Conservation (phyloP, 2,329 filamentous ascomycete species). For the Davidsoniella eucalypti region DNA sequence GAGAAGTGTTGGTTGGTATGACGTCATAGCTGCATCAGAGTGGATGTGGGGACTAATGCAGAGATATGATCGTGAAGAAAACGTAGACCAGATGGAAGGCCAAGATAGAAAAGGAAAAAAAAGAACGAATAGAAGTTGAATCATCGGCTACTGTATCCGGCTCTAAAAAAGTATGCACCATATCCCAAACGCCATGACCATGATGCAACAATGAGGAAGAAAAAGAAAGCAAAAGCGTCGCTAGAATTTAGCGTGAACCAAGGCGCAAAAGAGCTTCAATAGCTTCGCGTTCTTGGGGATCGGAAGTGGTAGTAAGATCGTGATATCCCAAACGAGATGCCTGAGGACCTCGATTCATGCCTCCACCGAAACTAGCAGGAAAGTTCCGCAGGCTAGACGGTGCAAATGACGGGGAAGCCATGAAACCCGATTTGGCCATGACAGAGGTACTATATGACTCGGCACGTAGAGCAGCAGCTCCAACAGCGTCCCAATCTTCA, state of each 20-base stretch:
- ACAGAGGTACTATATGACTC: constrained; percentile 44
- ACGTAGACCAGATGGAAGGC: not conserved
- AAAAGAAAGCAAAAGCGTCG: constrained; percentile 1
- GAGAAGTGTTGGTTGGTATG: too few species aligned
- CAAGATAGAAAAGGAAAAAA: constrained; percentile 7
- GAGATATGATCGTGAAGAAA: too few species aligned
- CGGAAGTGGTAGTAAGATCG: constrained; percentile 32
- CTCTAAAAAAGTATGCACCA: too few species aligned
- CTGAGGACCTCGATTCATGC: constrained; percentile 38
- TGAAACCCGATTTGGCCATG: constrained; percentile 18
- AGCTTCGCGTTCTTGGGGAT: constrained; percentile 64
- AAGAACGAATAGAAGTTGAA: not conserved
- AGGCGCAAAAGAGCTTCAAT: constrained; percentile 67
- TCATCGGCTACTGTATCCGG: too few species aligned
- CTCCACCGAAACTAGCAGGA: constrained; percentile 26
- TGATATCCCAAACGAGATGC: constrained; percentile 19
- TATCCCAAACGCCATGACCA: constrained; percentile 6
- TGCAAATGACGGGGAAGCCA: constrained; percentile 33
- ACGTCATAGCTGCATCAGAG: too few species aligned
- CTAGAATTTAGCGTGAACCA: constrained; percentile 51
- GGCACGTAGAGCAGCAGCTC: constrained; percentile 65
- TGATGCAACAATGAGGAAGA: constrained; percentile 3
- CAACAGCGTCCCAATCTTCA: constrained; percentile 87
- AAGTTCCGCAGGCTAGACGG: constrained; percentile 31
- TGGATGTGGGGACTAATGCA: too few species aligned